Conservation (phyloP, 306 rosid species). For the Benincasa hispida region DNA sequence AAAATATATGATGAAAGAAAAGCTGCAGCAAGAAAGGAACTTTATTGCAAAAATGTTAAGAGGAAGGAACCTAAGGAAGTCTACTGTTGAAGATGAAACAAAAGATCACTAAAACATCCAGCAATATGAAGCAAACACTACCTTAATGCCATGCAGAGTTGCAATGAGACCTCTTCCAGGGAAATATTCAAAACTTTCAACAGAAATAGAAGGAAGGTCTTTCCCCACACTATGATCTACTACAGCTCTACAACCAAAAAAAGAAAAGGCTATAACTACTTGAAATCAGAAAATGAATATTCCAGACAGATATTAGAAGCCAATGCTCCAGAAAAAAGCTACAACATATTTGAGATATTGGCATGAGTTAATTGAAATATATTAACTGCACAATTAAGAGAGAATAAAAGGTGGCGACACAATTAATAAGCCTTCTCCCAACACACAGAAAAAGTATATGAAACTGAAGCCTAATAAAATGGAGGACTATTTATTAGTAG, state of each 20-base stretch:
- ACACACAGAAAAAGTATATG: background rate
- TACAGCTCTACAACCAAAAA: constrained; percentile 69
- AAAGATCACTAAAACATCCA: background rate
- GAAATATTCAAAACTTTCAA: constrained; percentile 87
- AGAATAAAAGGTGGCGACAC: background rate
- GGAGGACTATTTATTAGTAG: background rate
- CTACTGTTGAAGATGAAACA: background rate
- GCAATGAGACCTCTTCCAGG: constrained; percentile 93
- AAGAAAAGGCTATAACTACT: background rate
- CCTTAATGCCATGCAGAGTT: constrained; percentile 72
- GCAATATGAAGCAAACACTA: constrained; percentile 9
- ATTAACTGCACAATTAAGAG: background rate
- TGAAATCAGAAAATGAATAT: constrained; percentile 5
- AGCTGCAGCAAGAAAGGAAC: background rate
- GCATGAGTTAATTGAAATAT: background rate
- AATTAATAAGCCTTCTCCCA: background rate
- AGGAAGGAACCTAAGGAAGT: background rate
- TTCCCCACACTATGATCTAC: constrained; percentile 90
- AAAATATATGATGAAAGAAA: background rate
- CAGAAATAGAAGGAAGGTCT: constrained; percentile 87
- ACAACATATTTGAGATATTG: background rate
- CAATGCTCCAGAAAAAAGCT: background rate
- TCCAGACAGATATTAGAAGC: background rate
- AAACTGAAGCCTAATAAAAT: background rate
- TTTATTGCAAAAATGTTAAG: background rate